Base-by-base conservation (phyloP, 2,329 filamentous ascomycete genomes). In the Trichoderma citrinoviride region DNA sequence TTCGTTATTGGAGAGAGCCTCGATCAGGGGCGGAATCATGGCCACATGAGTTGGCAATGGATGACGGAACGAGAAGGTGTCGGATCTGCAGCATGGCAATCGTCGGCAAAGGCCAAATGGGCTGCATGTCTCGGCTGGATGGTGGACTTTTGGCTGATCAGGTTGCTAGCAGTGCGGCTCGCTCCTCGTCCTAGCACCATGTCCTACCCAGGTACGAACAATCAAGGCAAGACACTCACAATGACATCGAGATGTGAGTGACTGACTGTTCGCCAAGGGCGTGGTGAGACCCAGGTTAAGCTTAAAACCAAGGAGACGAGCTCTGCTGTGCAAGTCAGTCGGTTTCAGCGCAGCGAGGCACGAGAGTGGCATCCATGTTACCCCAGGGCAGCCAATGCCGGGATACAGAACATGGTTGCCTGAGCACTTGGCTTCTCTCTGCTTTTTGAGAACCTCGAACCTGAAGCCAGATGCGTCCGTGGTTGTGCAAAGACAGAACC, bases 211-310 rank as follows among this genome's bases (percentile, higher is more conserved):
- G 52, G 46, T 50, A 44, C 61, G 2, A 64, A 33, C 49, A 57
- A 23, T 14, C 53, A 64, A 64, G 53, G 50, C 61, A 44, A 52
- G 54, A 60, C 62, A 64, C 41, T 23, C 60, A 64, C 50, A 56
- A 43, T 46, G 52, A 25, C 43, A 49, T 60, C 41, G 58, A 44
- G 37, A 54, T 41, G 25, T 27, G 25, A 23, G 25, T 25, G 40
- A 56, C 46, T 25, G 40, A 56, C 46, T 58, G 49, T 29, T 61
- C 49, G 50, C 47, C 56, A 44, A 56, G 62, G 62, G 21, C 37
- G 50, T 19, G 21, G 47, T 62, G 64, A 65, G 64, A 65, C 64
- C 64, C 46, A n/a, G 52, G 58, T 66, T 66, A 66, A 66, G 64
- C 64, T 66, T 66, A 66, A 66, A 56, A 37, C 58, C 27, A 23